Evolutionary conservation across 352 stramenopile species (phyloP).

Genomic region (Stramenopiles sp.): DNA sequence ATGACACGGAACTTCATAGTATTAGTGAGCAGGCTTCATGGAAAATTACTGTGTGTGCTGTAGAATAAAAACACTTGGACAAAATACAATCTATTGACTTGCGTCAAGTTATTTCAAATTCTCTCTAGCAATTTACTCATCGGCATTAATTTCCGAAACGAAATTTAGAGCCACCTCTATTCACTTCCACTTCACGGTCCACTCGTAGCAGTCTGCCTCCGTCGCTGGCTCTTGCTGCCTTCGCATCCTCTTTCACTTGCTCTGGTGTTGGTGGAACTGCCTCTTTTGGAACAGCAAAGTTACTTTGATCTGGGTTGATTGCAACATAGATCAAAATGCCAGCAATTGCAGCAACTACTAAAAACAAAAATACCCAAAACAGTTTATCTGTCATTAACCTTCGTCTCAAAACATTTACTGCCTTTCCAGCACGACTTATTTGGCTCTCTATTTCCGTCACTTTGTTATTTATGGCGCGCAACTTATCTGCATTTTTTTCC

Average conservation of each 20-base stretch:
- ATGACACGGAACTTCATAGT: too few relatives aligned
- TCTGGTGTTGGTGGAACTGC: background rate
- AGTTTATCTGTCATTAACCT: background rate
- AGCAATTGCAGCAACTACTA: background rate
- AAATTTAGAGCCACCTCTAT: too few relatives aligned
- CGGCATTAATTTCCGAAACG: too few relatives aligned
- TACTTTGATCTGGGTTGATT: background rate
- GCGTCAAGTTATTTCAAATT: too few relatives aligned
- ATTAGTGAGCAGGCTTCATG: too few relatives aligned
- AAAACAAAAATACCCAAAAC: background rate
- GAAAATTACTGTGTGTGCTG: too few relatives aligned
- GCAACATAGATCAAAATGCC: background rate
- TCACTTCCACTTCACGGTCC: too few relatives aligned
- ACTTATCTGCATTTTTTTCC: background rate
- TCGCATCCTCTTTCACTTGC: background rate
- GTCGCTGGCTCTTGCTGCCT: too few relatives aligned
- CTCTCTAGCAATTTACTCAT: too few relatives aligned
- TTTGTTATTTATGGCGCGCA: background rate
- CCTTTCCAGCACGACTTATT: background rate
- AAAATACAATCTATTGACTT: too few relatives aligned
- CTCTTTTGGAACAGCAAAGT: background rate
- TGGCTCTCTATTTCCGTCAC: background rate
- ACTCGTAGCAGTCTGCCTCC: too few relatives aligned
- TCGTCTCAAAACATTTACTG: background rate
- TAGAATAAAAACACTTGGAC: too few relatives aligned